These are phyloP conservation scores for Bullera alba DNA, from an alignment of 768 basidiomycete genomes.

Conservation along the genomic window DNA sequence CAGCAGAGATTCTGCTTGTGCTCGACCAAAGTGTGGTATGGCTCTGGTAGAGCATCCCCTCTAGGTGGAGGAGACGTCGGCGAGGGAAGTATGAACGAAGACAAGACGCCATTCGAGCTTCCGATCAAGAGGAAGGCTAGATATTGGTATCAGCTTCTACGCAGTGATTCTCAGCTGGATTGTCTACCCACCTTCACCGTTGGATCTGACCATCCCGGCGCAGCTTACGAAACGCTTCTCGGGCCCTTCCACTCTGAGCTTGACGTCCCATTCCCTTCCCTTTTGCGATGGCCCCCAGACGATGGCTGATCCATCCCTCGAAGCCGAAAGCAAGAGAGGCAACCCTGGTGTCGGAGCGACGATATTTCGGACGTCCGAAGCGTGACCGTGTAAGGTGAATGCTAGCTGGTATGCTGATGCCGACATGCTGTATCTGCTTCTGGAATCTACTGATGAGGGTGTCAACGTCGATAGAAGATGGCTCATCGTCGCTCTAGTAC, in stretches of 20 bases:
- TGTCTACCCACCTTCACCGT: slow-evolving; percentile 39
- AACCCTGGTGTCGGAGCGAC: slow-evolving; percentile 67
- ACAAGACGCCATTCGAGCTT: slow-evolving; percentile 81
- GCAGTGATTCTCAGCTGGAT: neutral
- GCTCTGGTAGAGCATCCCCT: slow-evolving; percentile 56
- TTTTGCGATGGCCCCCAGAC: slow-evolving; percentile 58
- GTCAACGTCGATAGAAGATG: no score
- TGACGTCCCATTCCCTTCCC: slow-evolving; percentile 51
- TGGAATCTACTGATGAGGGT: no score
- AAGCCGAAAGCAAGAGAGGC: slow-evolving; percentile 66
- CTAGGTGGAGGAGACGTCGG: slow-evolving; percentile 49
- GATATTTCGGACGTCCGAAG: slow-evolving; percentile 73
- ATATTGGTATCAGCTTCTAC: neutral
- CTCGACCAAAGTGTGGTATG: slow-evolving; percentile 74
- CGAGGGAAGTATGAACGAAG: slow-evolving; percentile 53
- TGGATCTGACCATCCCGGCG: slow-evolving; percentile 68
- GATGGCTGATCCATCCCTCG: slow-evolving; percentile 84
- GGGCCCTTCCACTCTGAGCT: slow-evolving; percentile 38
- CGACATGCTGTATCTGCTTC: slow-evolving; percentile 13
- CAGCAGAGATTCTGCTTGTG: slow-evolving; percentile 88
- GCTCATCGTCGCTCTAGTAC: no score
- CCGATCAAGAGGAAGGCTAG: slow-evolving; percentile 79
- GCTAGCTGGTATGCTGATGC: slow-evolving; percentile 53
- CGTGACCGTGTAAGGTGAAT: slow-evolving; percentile 62
- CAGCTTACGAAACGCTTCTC: slow-evolving; percentile 68